phyloP scores from a whole-genome alignment of 1,284 basidiomycete species.

The Mycosarcoma mackinlayi region DNA sequence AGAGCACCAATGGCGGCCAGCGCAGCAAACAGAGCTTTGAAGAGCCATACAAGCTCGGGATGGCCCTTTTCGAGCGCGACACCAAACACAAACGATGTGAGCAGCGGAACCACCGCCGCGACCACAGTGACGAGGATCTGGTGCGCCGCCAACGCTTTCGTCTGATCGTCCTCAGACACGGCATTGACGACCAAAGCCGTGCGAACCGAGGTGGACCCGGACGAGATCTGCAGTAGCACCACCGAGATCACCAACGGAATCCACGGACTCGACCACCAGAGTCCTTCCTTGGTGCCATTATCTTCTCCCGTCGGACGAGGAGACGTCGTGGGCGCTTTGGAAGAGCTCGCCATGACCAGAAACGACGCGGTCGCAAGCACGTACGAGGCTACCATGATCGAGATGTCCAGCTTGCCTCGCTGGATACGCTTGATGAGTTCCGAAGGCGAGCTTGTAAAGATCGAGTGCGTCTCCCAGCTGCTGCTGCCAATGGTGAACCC shows the following conservation, averaged over 20 bases:
- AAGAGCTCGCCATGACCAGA: conserved; percentile 41
- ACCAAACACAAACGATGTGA: conserved; percentile 55
- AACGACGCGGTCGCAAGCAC: conserved; percentile 28
- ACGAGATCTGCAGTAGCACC: conserved; percentile 51
- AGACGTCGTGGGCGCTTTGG: conserved; percentile 23
- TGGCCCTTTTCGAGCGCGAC: conserved; percentile 43
- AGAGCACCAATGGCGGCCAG: conserved; percentile 34
- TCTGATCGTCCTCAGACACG: conserved; percentile 52
- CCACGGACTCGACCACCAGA: conserved; percentile 49
- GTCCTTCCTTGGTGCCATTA: not conserved
- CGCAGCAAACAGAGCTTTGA: conserved; percentile 49
- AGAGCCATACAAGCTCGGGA: conserved; percentile 57
- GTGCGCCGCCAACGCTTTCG: conserved; percentile 55
- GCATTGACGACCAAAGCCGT: conserved; percentile 60
- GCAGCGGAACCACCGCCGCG: conserved; percentile 52
- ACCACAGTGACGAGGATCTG: conserved; percentile 59
- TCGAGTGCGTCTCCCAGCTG: conserved; percentile 48
- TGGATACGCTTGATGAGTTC: conserved; percentile 51
- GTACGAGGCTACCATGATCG: conserved; percentile 47
- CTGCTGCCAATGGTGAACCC: conserved; percentile 26
- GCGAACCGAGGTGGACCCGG: conserved; percentile 52
- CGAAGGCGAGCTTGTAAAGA: conserved; percentile 37
- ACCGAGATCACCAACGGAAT: conserved; percentile 44
- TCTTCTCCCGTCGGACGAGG: not conserved
- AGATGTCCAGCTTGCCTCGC: conserved; percentile 56